Percentiles rank a stretch among this genome's conserved stretches.
These are phyloP conservation scores for Fusarium armeniacum DNA, from an alignment of 2,329 filamentous ascomycete genomes.

Conservation along the genomic window DNA sequence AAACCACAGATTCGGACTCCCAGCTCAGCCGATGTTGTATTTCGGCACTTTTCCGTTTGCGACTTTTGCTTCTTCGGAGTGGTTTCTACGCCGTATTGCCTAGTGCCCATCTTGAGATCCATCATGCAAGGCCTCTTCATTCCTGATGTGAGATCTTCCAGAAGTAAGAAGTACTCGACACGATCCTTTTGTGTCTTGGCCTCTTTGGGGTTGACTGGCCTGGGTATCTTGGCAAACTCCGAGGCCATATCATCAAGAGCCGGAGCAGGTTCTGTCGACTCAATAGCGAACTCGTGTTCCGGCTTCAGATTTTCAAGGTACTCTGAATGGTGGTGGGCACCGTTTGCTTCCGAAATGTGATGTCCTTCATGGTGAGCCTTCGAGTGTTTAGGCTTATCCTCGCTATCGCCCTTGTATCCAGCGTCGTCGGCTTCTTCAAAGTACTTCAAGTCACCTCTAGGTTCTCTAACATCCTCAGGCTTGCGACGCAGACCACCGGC, in stretches of 20 bases:
- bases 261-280: conserved; percentile 57
- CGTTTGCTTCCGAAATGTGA: conserved; percentile 26
- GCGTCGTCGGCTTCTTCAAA: conserved; percentile 91
- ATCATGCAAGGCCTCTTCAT: conserved; percentile 98
- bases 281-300: conserved; percentile 49
- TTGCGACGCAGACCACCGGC: conserved; percentile 84
- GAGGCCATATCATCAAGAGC: conserved; percentile 44
- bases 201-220: conserved; percentile 82
- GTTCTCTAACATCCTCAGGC: conserved; percentile 77
- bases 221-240: conserved; percentile 60
- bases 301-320: conserved; percentile 53
- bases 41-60: conserved; percentile 91
- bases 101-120: conserved; percentile 98
- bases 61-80: conserved; percentile 92
- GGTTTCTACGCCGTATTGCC: conserved; percentile 95
- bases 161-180: conserved; percentile 90
- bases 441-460: conserved; percentile 85
- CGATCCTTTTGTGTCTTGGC: conserved; percentile 76
- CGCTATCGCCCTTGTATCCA: conserved; percentile 77
- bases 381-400: conserved; percentile 35
- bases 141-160: conserved; percentile 95
- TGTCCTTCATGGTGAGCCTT: conserved; percentile 21
- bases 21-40: conserved; percentile 90
- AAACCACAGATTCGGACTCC: conserved; percentile 95
- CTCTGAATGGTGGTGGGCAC: conserved; percentile 16